Base-by-base conservation (phyloP, 768 basidiomycete genomes). In the Calocybe cyanea region DNA sequence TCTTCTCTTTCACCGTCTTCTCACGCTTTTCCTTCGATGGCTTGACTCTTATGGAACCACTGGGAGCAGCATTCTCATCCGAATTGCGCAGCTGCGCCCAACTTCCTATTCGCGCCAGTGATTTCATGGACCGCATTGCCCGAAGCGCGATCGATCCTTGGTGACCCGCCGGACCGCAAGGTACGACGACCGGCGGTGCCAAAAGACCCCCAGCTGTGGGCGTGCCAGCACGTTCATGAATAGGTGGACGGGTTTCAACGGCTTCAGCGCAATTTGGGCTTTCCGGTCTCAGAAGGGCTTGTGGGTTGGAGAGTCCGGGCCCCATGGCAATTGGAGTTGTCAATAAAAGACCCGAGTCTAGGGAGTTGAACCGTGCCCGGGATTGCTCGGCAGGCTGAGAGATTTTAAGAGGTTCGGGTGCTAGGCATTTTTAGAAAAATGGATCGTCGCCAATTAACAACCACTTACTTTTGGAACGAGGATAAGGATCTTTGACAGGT, bases 71-170 rank as follows among this genome's bases (percentile, higher is more conserved):
- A 24, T 38, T 61, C 55, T 62, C 69, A 4, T 71, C 65, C 1
- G 47, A 66, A 13, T 63, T 66, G 58, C 66, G 73, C 45, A 80
- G 63, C 55, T 82, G 81, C 18, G 80, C 78, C 85, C 86, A 86
- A 56, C 82, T 83, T 1, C 81, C 77, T 37, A 90, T 81, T 25
- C 81, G 68, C 3, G 88, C 87, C 33, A 90, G 62, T 2, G 81
- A 83, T 20, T 82, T 72, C 53, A 92, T 81, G 11, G 82, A 84
- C 34, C 83, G 73, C 69, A 91, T 90, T 4, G 88, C 88, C 4
- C 88, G 77, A 21, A 90, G 47, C 0, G 88, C 88, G 34, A 91
- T 85, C 0, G 85, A 87, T 23, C 75, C 78, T 21, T 76, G 75
- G 41, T 55, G 54, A n/a, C 43, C 39, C 7, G 51, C 42, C 28